Evolutionary conservation across 495 filamentous ascomycete species (phyloP).

Genomic region (Tuber magnatum): DNA sequence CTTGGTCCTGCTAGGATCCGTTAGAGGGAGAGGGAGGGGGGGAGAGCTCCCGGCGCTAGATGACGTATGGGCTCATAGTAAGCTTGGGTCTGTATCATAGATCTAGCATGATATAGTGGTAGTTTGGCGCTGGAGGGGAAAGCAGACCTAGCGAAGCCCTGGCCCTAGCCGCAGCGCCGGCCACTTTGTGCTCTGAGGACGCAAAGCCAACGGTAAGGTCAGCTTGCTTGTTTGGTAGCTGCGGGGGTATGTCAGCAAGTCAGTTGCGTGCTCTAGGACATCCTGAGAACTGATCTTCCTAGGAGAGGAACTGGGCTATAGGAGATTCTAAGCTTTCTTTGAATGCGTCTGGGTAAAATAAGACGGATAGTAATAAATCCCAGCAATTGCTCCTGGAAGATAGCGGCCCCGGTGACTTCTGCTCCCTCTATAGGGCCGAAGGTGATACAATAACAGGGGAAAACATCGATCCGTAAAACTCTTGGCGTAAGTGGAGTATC

Average conservation of each 20-base stretch:
- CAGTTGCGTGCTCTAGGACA: neutral
- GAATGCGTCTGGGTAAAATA: neutral
- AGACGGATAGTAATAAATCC: neutral
- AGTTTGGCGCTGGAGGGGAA: neutral
- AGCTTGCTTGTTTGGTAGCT: neutral
- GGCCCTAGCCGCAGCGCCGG: neutral
- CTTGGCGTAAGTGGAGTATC: neutral
- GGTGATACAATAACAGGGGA: neutral
- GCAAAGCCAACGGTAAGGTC: neutral
- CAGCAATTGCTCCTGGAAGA: neutral
- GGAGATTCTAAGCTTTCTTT: neutral
- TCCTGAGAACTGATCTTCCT: neutral
- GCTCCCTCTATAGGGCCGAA: neutral
- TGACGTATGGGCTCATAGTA: neutral
- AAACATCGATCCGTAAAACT: neutral
- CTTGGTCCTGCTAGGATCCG: neutral
- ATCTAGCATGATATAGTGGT: neutral
- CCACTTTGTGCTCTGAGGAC: neutral
- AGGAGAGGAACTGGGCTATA: neutral
- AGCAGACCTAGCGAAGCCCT: neutral
- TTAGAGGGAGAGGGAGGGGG: neutral
- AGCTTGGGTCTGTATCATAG: neutral
- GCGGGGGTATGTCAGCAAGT: neutral
- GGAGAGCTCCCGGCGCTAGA: neutral
- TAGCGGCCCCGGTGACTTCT: neutral